Evolutionary conservation across 441 rosid genomes (phyloP).

Genomic region (Euphorbia schlechtendalii): DNA sequence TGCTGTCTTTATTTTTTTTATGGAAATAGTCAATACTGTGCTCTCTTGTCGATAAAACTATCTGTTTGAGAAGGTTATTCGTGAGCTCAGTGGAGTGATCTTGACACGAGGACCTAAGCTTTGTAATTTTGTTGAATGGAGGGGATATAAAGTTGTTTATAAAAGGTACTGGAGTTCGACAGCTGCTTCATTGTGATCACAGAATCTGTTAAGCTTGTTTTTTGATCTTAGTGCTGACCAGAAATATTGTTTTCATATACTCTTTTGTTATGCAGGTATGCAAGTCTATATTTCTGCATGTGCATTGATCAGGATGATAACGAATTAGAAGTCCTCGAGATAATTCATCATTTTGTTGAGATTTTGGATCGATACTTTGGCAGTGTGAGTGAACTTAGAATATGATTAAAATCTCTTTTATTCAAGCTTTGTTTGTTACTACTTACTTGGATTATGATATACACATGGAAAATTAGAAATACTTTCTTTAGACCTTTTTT

Average conservation of each 20-base stretch:
- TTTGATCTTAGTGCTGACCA: constrained; percentile 8
- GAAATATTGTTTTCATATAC: constrained; percentile 15
- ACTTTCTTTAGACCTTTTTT: too few species aligned
- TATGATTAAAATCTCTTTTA: neutral
- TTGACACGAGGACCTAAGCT: constrained; percentile 83
- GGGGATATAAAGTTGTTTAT: constrained; percentile 86
- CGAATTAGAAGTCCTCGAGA: constrained; percentile 82
- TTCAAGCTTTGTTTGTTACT: constrained; percentile 3
- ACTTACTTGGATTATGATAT: too few species aligned
- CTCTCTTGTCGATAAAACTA: neutral
- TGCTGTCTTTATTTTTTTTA: neutral
- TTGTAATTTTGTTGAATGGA: constrained; percentile 96
- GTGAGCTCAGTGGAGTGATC: constrained; percentile 87
- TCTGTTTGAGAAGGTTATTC: constrained; percentile 49
- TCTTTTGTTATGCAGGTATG: constrained; percentile 53
- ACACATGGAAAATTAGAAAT: too few species aligned
- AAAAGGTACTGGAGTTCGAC: constrained; percentile 48
- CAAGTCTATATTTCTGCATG: constrained; percentile 98
- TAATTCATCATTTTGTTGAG: constrained; percentile 93
- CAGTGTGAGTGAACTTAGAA: constrained; percentile 56
- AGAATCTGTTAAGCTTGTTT: neutral
- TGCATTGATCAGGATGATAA: constrained; percentile 92
- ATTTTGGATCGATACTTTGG: constrained; percentile 96
- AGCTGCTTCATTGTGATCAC: neutral
- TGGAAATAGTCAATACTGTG: neutral